These are phyloP conservation scores for Suhomyces wounanorum DNA, from an alignment of 1,139 yeast species.

Conservation along the genomic window DNA sequence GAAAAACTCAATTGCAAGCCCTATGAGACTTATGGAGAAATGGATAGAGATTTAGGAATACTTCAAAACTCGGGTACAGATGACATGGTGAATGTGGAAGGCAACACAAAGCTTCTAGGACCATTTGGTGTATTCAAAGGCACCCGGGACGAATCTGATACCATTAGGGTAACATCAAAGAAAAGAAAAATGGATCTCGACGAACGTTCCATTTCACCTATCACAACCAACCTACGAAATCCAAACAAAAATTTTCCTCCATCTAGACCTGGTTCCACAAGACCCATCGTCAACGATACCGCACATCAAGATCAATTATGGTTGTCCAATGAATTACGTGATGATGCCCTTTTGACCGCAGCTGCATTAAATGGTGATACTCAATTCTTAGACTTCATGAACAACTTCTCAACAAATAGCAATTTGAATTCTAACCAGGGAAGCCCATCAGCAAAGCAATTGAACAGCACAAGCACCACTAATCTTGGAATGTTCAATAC, in stretches of 20 bases:
- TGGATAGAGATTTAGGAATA: constrained; percentile 70
- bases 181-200: neutral
- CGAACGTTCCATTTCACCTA: neutral
- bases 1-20: constrained; percentile 37
- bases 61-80: constrained; percentile 57
- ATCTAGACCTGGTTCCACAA: constrained; percentile 1
- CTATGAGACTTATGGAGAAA: constrained; percentile 75
- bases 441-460: constrained; percentile 7
- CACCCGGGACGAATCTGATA: neutral
- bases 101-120: constrained; percentile 63
- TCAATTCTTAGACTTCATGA: constrained; percentile 57
- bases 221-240: neutral
- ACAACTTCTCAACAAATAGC: constrained; percentile 28
- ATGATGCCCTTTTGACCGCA: constrained; percentile 71
- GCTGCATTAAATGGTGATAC: constrained; percentile 70
- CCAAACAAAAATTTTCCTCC: neutral
- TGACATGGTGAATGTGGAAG: constrained; percentile 32
- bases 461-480: constrained; percentile 7
- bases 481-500: constrained; percentile 12
- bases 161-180: neutral
- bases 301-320: constrained; percentile 47
- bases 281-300: constrained; percentile 2
- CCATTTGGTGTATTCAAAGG: constrained; percentile 78
- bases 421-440: constrained; percentile 18
- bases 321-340: constrained; percentile 70